Base-by-base conservation (phyloP, 306 rosid genomes). In the Medicago ruthenica region DNA sequence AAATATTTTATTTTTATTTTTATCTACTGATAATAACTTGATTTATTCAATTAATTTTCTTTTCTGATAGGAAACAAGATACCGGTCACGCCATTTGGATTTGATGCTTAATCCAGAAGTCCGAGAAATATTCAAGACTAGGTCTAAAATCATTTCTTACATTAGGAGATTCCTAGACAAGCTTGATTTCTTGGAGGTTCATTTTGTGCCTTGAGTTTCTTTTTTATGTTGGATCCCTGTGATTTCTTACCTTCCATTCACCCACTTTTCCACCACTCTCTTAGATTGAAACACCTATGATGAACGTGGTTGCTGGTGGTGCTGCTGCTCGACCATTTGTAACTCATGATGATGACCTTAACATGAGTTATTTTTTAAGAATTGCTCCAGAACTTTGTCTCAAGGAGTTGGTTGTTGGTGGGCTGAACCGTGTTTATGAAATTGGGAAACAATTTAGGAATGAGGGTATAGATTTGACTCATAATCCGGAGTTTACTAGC, bases 231-330 rank as follows among this genome's bases (percentile, higher is more conserved):
- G 5, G 59, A 16, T 75, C 15, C 74, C 21, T 48, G 1, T 65
- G 20, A 24, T 58, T 57, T 20, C 54, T 70, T 74, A 42, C 10
- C 55, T 4, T 44, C 71, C 54, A 50, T 39, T 85, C 31, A 72
- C 73, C 31, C 71, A 31, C 81, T 55, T 68, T 70, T 59, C 20
- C n/a, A 5, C 34, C 27, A 53, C 77, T 70, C 40, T 70, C 72
- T 21, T 21, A 95, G 99, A 97, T 95, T 74, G 99, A 95, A 88
- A 92, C 99, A 37, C 99, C 99, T 42, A 95, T 95, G 97, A 89
- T 95, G 98, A 95, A 92, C 81, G 90, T 89, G 97, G 90, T 92
- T 84, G 88, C 98, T 57, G 97, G 97, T 77, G 98, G 97, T 71
- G 98, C 97, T 66, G 97, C 97, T 27, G 98, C 98, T 18, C 92